A percentile compares a stretch with the other conserved stretches of the same genome.
These are phyloP conservation scores for Cylindrotheca fusiformis DNA, from an alignment of 108 stramenopile species.

Conservation along the genomic window DNA sequence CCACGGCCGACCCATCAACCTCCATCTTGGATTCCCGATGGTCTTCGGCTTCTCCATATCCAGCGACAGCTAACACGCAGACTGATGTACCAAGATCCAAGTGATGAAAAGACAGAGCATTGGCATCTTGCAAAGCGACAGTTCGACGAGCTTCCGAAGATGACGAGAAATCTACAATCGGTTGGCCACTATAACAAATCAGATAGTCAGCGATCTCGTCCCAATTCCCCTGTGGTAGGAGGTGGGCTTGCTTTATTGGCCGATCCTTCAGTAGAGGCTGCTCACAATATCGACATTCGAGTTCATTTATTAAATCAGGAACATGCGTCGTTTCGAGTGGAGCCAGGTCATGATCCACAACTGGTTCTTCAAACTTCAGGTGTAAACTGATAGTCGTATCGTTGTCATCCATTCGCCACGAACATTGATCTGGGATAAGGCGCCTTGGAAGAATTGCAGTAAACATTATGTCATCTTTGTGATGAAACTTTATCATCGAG, in stretches of 20 bases:
- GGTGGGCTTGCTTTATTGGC: constrained; percentile 26
- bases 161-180: constrained; percentile 37
- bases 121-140: constrained; percentile 56
- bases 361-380: constrained; percentile 1
- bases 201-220: constrained; percentile 84
- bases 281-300: constrained; percentile 53
- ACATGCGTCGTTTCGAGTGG: neutral
- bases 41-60: constrained; percentile 51
- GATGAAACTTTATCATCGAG: constrained; percentile 4
- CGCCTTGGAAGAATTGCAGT: neutral
- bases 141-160: constrained; percentile 31
- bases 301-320: constrained; percentile 23
- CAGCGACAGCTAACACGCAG: constrained; percentile 43
- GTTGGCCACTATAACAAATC: constrained; percentile 58
- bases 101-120: constrained; percentile 53
- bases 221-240: constrained; percentile 74
- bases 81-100: constrained; percentile 35
- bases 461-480: constrained; percentile 3
- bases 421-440: neutral
- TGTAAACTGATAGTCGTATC: neutral
- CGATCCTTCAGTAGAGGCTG: constrained; percentile 29
- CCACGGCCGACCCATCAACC: constrained; percentile 8
- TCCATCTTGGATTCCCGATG: neutral
- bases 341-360: neutral
- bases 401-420: constrained; percentile 1